These are phyloP conservation scores for Cyberlindnera meyerae DNA, from an alignment of 805 yeast species.

Conservation along the genomic window DNA sequence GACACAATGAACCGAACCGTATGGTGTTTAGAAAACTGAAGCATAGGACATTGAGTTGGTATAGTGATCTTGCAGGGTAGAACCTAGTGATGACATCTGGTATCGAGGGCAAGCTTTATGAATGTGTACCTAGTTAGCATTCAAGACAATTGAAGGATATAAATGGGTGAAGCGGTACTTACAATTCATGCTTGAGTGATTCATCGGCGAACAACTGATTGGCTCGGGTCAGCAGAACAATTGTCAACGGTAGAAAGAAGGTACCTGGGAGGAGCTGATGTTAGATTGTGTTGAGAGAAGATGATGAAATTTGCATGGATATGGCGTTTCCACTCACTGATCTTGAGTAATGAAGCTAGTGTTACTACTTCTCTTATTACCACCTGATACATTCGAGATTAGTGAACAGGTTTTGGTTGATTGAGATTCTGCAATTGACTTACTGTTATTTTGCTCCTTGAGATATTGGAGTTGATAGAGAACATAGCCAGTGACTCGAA, in stretches of 20 bases:
- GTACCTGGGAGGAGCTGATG: not conserved
- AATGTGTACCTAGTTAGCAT: not conserved
- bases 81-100: slow-evolving; percentile 1
- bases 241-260: slow-evolving; percentile 2
- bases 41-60: slow-evolving; percentile 1
- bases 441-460: no score
- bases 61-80: slow-evolving; percentile 5
- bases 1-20: not conserved
- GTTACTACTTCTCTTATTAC: no score
- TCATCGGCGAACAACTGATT: slow-evolving; percentile 1
- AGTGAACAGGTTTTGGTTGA: no score
- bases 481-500: no score
- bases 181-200: slow-evolving; percentile 7
- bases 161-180: slow-evolving; percentile 1
- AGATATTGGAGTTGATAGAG: no score
- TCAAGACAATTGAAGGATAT: not conserved
- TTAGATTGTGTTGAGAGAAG: no score
- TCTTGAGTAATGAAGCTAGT: no score
- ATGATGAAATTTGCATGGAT: no score
- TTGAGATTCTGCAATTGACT: no score
- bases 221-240: not conserved
- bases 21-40: not conserved
- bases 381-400: no score
- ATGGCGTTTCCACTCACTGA: no score
- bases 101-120: slow-evolving; percentile 5